These are phyloP conservation scores for Alternaria triticina DNA, from an alignment of 2,329 filamentous ascomycete species.

Conservation along the genomic window DNA sequence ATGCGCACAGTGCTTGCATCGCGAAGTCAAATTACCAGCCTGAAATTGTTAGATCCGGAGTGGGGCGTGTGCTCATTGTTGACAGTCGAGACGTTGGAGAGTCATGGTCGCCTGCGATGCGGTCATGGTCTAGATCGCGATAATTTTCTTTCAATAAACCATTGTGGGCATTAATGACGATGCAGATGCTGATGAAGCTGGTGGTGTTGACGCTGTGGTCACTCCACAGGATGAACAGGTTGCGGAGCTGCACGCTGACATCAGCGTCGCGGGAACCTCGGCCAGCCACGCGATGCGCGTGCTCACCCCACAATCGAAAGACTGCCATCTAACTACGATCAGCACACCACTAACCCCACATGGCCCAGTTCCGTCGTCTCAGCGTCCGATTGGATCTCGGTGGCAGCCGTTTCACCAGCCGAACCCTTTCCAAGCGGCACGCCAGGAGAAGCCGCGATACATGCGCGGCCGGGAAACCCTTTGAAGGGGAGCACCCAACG, in stretches of 20 bases:
- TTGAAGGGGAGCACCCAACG: constrained; percentile 17
- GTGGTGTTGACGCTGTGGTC: constrained; percentile 8
- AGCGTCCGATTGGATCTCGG: constrained; percentile 19
- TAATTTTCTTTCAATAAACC: background rate
- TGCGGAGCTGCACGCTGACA: constrained; percentile 12
- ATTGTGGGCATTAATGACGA: constrained; percentile 5
- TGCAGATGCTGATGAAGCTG: background rate
- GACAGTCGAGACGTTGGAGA: constrained; percentile 17
- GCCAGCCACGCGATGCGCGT: constrained; percentile 10
- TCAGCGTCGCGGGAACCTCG: constrained; percentile 13
- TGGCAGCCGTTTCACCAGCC: constrained; percentile 25
- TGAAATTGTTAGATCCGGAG: background rate
- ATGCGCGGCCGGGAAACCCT: constrained; percentile 44
- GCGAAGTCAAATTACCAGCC: background rate
- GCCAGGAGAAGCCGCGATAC: constrained; percentile 17
- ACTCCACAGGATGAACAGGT: constrained; percentile 6
- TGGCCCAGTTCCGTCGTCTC: constrained; percentile 13
- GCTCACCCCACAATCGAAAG: constrained; percentile 29
- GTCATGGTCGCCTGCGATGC: constrained; percentile 14
- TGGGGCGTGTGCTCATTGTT: background rate
- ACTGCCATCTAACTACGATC: constrained; percentile 19
- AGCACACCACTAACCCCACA: constrained; percentile 24
- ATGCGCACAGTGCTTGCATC: background rate
- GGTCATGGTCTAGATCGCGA: background rate
- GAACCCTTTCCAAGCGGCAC: constrained; percentile 18